Conservation (phyloP, 1,284 basidiomycete genomes). For the Tremellales sp. region DNA sequence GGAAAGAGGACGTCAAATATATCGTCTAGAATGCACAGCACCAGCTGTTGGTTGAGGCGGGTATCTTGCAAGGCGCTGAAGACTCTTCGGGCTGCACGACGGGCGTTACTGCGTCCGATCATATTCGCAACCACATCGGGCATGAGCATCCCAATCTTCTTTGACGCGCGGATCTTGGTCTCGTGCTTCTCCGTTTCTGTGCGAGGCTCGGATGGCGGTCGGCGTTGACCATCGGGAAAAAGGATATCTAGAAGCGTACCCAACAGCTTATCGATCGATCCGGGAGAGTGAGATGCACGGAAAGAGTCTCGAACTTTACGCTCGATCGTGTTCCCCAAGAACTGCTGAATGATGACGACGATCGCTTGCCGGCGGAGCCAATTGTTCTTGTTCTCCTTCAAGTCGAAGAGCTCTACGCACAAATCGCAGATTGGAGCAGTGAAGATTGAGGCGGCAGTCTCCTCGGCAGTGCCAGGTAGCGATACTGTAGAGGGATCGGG, state of each 20-base stretch:
- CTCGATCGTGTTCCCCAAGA: slow-evolving; percentile 92
- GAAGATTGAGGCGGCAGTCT: slow-evolving; percentile 78
- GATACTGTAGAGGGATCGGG: slow-evolving; percentile 39
- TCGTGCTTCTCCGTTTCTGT: slow-evolving; percentile 71
- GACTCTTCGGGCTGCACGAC: slow-evolving; percentile 80
- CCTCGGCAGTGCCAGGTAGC: slow-evolving; percentile 59
- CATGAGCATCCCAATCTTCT: slow-evolving; percentile 71
- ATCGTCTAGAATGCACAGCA: slow-evolving; percentile 82
- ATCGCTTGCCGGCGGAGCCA: slow-evolving; percentile 96
- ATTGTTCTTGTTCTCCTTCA: slow-evolving; percentile 90
- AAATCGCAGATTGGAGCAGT: slow-evolving; percentile 92
- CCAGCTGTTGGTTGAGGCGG: slow-evolving; percentile 85
- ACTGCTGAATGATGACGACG: slow-evolving; percentile 91
- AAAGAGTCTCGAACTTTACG: slow-evolving; percentile 80
- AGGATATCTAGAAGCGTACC: slow-evolving; percentile 64
- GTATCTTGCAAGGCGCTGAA: slow-evolving; percentile 91
- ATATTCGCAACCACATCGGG: slow-evolving; percentile 93
- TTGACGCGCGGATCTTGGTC: slow-evolving; percentile 77
- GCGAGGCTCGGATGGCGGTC: slow-evolving; percentile 59
- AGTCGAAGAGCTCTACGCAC: slow-evolving; percentile 85
- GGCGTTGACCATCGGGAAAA: slow-evolving; percentile 78
- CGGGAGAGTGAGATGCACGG: slow-evolving; percentile 61
- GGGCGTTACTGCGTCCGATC: slow-evolving; percentile 89
- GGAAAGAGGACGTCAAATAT: slow-evolving; percentile 48
- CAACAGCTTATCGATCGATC: slow-evolving; percentile 64